Conservation (phyloP, 306 rosid species). For the Lathyrus aphaca region DNA sequence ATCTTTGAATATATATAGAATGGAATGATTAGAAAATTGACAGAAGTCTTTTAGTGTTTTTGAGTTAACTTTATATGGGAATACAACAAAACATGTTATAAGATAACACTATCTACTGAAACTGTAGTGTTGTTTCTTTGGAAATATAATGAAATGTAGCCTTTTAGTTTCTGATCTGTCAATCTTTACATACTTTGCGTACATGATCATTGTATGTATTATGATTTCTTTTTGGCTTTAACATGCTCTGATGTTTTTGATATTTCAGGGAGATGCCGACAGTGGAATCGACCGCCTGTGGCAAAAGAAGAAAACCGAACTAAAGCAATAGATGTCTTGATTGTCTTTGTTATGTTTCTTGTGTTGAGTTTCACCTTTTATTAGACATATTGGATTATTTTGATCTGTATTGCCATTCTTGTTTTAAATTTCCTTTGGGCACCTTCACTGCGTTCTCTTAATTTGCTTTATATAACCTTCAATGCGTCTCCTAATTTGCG, state of each 20-base stretch:
- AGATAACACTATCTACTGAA: background rate
- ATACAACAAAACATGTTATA: too few relatives aligned
- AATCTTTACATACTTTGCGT: background rate
- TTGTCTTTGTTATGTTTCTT: background rate
- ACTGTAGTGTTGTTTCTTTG: background rate
- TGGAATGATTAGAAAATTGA: too few relatives aligned
- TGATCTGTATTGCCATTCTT: slow-evolving; percentile 7
- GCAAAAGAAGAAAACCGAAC: slow-evolving; percentile 60
- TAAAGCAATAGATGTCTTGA: slow-evolving; percentile 42
- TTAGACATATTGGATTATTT: slow-evolving; percentile 32
- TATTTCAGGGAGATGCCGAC: slow-evolving; percentile 61
- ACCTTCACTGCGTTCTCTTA: background rate
- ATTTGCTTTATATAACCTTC: slow-evolving; percentile 7
- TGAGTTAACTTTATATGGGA: too few relatives aligned
- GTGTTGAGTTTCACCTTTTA: background rate
- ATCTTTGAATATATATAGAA: too few relatives aligned
- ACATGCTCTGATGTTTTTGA: background rate
- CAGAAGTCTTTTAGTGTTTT: too few relatives aligned
- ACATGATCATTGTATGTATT: background rate
- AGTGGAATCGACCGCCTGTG: slow-evolving; percentile 64
- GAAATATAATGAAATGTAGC: background rate
- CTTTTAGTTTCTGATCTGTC: background rate
- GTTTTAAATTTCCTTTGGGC: slow-evolving; percentile 8
- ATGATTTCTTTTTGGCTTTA: background rate
- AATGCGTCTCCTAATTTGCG: too few relatives aligned